Base-by-base conservation (phyloP, 2,329 filamentous ascomycete species). In the Pestalotiopsis sp. region DNA sequence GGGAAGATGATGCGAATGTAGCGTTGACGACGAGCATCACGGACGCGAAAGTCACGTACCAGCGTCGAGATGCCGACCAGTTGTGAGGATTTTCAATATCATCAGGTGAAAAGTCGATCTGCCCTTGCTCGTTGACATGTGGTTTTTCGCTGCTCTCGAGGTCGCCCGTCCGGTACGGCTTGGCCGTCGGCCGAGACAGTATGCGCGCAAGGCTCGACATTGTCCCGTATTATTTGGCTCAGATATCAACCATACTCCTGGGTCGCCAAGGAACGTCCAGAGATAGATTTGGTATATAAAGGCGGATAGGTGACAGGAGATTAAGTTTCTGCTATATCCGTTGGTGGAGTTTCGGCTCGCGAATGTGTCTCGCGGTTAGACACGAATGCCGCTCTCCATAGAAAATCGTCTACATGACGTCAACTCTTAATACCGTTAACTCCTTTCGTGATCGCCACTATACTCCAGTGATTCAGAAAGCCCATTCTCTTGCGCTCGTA, bases 21-120 rank as follows among this genome's bases (percentile, higher is more conserved):
- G 85, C 85, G 72, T 88, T 89, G 71, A 87, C 80, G 49, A 87
- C 85, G 17, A 86, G 80, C n/a, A 83, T 67, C 7, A 86, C 80
- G 27, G 81, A 73, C 36, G 78, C 74, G 9, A 81, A 66, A 4
- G 84, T 86, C 64, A 86, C 79, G 68, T 75, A 78, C 71, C 78
- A 78, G 36, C 83, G 78, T n/a, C 83, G 77, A 2, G 71, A 45
- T 0, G 67, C 73, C 9, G 80, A 80, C 84, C 85, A 87, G 78
- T 86, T 82, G 72, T 83, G 72, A 62, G 85, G 81, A 76, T 86
- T 83, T 71, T 87, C 83, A 68, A 87, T 78, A 72, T 89, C 87
- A 27, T 78, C 79, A 0, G 83, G 82, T 5, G 77, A 76, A 70
- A 89, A 89, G 73, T 84, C 83, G 71, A 89, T 77, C 66, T 84